Base-by-base conservation (phyloP, 345 rosid genomes). In the Salix caprea region DNA sequence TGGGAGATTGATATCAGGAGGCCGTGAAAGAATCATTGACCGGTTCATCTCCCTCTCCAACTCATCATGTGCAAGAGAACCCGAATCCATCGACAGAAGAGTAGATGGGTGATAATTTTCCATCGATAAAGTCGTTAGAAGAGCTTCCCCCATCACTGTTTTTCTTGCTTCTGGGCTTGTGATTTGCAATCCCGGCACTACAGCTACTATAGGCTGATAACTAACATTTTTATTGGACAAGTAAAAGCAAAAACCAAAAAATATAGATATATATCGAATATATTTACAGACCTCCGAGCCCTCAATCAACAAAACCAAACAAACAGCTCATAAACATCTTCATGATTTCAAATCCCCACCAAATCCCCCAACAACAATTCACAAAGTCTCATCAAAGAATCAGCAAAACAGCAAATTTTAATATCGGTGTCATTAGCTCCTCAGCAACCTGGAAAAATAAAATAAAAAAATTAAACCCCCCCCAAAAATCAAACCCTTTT, bases 81-180 rank as follows among this genome's bases (percentile, higher is more conserved):
- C 88, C 10, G 98, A 91, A 86, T 95, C 99, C 98, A 95, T 95
- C 14, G 97, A 95, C 60, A 95, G 84, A 68, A 95, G 89, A 36
- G 99, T 95, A 52, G 97, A 95, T 44, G 97, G 99, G 74, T 90
- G 98, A 84, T 95, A 93, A 85, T 88, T 91, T 86, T 95, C 98
- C 96, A 95, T 95, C 5, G 85, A 78, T 84, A 88, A 80, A n/a
- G 86, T 75, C 34, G 88, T 89, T 42, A 87, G 86, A 69, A 83
- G 87, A 76, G 92, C 77, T 86, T 89, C 88, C 89, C 91, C 89
- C 91, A 87, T 85, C 58, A 76, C 69, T 71, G 5, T 4, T 67
- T 28, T 23, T 26, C 64, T 72, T 54, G 24, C 5, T 26, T 61
- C 32, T 62, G 26, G 61, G 61, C 14, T 62, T 48, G 73, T 48